These are phyloP conservation scores for Solanum tarapatanum DNA, from an alignment of 257 asterid species.

Conservation along the genomic window DNA sequence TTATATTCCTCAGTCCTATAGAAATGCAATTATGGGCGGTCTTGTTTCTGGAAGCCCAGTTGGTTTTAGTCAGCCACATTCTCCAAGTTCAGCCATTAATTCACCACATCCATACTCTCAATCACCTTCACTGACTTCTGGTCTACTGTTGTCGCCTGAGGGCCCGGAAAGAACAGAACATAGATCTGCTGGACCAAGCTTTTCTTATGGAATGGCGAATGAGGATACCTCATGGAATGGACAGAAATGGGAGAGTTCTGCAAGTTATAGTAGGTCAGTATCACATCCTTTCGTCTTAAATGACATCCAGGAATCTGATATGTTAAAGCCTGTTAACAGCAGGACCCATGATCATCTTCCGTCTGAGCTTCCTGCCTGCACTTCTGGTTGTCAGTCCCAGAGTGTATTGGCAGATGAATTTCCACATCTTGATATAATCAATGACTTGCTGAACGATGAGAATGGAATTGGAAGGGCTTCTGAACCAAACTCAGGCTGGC, in stretches of 20 bases:
- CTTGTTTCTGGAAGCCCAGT: slow-evolving; percentile 28
- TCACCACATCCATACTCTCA: slow-evolving; percentile 33
- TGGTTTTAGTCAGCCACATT: slow-evolving; percentile 36
- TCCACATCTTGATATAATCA: not conserved
- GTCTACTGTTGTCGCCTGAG: slow-evolving; percentile 31
- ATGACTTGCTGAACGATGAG: not conserved
- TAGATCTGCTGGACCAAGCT: slow-evolving; percentile 23
- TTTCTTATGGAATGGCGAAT: slow-evolving; percentile 47
- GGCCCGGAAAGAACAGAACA: slow-evolving; percentile 41
- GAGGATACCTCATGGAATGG: slow-evolving; percentile 35
- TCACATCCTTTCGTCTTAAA: slow-evolving; percentile 13
- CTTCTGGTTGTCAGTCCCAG: not conserved
- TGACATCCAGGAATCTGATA: slow-evolving; percentile 30
- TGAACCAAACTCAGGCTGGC: not conserved
- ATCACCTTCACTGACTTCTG: slow-evolving; percentile 22
- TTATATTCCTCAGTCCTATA: slow-evolving; percentile 67
- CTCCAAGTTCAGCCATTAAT: slow-evolving; percentile 30
- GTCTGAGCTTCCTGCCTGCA: slow-evolving; percentile 9
- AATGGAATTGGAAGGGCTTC: not conserved
- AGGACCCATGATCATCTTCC: slow-evolving; percentile 38
- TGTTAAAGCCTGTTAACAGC: slow-evolving; percentile 22
- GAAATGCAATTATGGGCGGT: slow-evolving; percentile 62
- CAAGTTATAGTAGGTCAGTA: slow-evolving; percentile 26
- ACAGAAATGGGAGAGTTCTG: slow-evolving; percentile 43
- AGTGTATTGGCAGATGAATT: not conserved